phyloP scores from a whole-genome alignment of 1,284 basidiomycete genomes.

The Macrocybe sp. region DNA sequence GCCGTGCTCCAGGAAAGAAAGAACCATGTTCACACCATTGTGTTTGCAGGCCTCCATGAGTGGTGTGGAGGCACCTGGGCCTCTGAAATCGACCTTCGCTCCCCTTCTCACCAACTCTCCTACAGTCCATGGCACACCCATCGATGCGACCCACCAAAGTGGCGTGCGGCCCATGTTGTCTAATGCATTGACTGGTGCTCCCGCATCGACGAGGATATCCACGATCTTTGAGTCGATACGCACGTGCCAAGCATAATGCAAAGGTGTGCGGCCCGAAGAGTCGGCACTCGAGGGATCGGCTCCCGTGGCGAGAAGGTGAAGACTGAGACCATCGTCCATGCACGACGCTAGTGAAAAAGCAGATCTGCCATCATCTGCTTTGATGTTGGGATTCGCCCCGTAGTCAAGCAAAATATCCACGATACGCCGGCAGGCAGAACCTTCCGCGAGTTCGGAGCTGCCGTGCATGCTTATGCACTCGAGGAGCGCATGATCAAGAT shows the following conservation, averaged over 20 bases:
- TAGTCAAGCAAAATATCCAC: neutral
- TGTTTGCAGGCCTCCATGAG: neutral
- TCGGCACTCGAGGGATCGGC: neutral
- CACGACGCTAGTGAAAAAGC: too few relatives aligned
- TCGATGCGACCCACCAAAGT: neutral
- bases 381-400: neutral
- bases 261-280: neutral
- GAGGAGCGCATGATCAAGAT: neutral
- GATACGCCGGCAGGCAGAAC: neutral
- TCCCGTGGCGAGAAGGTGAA: neutral
- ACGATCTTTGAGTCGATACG: neutral
- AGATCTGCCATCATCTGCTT: neutral
- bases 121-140: neutral
- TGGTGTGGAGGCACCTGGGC: neutral
- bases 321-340: neutral
- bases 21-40: neutral
- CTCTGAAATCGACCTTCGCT: neutral
- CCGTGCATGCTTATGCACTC: neutral
- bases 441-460: neutral
- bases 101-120: neutral
- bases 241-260: neutral
- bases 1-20: neutral
- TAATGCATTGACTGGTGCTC: neutral
- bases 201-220: neutral
- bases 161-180: neutral